phyloP scores from a whole-genome alignment of 2,329 filamentous ascomycete species.

The Cercospora zeae-maydis region DNA sequence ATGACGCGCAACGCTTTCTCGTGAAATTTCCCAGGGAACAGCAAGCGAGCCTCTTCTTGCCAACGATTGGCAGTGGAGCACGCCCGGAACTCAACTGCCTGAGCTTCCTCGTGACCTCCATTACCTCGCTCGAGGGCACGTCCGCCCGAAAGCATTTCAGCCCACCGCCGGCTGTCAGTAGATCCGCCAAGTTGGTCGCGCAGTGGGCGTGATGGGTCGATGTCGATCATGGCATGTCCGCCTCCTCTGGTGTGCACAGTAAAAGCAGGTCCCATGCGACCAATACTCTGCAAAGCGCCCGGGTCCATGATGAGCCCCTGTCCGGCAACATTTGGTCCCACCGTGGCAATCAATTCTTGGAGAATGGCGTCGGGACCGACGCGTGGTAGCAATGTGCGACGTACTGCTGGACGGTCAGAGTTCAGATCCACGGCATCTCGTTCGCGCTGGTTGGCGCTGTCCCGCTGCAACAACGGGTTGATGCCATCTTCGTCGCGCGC shows the following conservation, averaged over 20 bases:
- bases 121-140: slow-evolving; percentile 44
- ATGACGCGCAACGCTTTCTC: slow-evolving; percentile 69
- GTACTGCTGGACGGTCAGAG: slow-evolving; percentile 13
- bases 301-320: slow-evolving; percentile 24
- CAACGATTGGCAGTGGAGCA: slow-evolving; percentile 73
- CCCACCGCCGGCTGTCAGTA: slow-evolving; percentile 15
- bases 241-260: slow-evolving; percentile 21
- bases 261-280: slow-evolving; percentile 26
- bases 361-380: slow-evolving; percentile 22
- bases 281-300: slow-evolving; percentile 21
- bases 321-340: slow-evolving; percentile 20
- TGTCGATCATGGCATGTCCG: slow-evolving; percentile 26
- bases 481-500: slow-evolving; percentile 69
- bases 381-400: slow-evolving; percentile 26
- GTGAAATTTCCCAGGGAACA: slow-evolving; percentile 63
- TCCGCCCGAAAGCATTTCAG: slow-evolving; percentile 42
- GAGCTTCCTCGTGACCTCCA: slow-evolving; percentile 58
- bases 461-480: slow-evolving; percentile 73
- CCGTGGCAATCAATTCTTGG: slow-evolving; percentile 28
- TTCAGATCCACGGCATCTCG: slow-evolving; percentile 9
- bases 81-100: slow-evolving; percentile 71
- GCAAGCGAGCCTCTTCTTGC: slow-evolving; percentile 82
- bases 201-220: slow-evolving; percentile 28
- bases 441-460: slow-evolving; percentile 12
- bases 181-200: slow-evolving; percentile 22